Evolutionary conservation across 1,284 basidiomycete genomes (phyloP).

Genomic region (Heterobasidion parviporum): DNA sequence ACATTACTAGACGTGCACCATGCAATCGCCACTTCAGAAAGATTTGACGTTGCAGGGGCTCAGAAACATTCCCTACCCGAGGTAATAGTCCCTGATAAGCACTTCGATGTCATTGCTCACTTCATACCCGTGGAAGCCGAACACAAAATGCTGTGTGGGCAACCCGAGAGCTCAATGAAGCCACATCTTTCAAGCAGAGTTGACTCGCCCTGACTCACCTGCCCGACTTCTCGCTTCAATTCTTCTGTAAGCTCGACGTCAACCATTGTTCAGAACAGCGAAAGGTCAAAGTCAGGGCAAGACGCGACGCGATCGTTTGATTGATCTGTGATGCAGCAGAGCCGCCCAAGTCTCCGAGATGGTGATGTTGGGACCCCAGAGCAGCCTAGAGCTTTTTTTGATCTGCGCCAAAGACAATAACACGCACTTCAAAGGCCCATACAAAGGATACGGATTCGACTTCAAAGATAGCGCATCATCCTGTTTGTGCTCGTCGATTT

Average conservation of each 20-base stretch:
- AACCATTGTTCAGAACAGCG: slow-evolving; percentile 1
- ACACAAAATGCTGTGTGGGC: slow-evolving; percentile 49
- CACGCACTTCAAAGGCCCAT: too few species aligned
- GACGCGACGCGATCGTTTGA: not conserved
- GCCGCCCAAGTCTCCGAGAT: too few species aligned
- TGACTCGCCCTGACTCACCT: slow-evolving; percentile 25
- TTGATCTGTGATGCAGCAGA: not conserved
- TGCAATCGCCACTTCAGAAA: not conserved
- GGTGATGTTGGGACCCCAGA: too few species aligned
- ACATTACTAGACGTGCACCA: slow-evolving; percentile 30
- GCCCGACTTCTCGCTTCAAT: slow-evolving; percentile 42
- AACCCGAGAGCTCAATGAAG: not conserved
- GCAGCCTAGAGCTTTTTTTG: too few species aligned
- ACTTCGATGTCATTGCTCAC: slow-evolving; percentile 43
- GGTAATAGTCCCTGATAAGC: slow-evolving; percentile 52
- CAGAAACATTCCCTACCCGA: slow-evolving; percentile 33
- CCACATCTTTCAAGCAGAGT: too few species aligned
- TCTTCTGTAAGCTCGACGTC: slow-evolving; percentile 24
- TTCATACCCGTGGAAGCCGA: slow-evolving; percentile 56
- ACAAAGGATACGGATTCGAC: too few species aligned
- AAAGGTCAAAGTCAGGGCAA: not conserved
- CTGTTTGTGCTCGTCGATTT: not conserved
- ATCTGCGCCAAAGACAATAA: too few species aligned
- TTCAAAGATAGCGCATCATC: not conserved
- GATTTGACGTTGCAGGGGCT: not conserved